These are phyloP conservation scores for Inosperma sp. DNA, from an alignment of 768 basidiomycete genomes.

Conservation along the genomic window DNA sequence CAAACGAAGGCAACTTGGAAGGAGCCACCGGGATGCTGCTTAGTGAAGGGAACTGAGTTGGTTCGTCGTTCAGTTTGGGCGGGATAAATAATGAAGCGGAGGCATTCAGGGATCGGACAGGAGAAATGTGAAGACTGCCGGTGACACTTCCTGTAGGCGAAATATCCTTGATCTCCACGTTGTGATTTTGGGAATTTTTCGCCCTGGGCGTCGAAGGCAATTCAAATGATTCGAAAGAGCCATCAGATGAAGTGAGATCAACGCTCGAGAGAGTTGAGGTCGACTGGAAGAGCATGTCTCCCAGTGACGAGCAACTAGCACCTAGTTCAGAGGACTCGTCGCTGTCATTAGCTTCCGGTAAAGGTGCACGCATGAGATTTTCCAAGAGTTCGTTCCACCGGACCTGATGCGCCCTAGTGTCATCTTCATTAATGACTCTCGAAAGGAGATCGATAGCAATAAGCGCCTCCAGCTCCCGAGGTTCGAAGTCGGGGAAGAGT, in stretches of 20 bases:
- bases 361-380: conserved; percentile 35
- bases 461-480: conserved; percentile 10
- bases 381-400: conserved; percentile 41
- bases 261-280: conserved; percentile 37
- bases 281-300: conserved; percentile 28
- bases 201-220: conserved; percentile 51
- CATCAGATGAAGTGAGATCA: conserved; percentile 41
- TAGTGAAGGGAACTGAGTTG: conserved; percentile 23
- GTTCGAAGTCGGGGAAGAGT: conserved; percentile 17
- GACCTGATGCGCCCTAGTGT: conserved; percentile 31
- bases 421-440: conserved; percentile 31
- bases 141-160: conserved; percentile 26
- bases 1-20: conserved; percentile 21
- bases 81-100: conserved; percentile 45
- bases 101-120: conserved; percentile 37
- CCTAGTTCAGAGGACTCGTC: conserved; percentile 17
- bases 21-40: conserved; percentile 16
- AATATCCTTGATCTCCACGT: conserved; percentile 31
- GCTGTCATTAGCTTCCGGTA: conserved; percentile 21
- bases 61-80: conserved; percentile 41
- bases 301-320: conserved; percentile 18
- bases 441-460: not conserved
- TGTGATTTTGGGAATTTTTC: conserved; percentile 32
- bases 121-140: conserved; percentile 18
- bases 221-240: conserved; percentile 42